phyloP scores from a whole-genome alignment of 2,329 filamentous ascomycete genomes.

The Ramichloridium luteum region DNA sequence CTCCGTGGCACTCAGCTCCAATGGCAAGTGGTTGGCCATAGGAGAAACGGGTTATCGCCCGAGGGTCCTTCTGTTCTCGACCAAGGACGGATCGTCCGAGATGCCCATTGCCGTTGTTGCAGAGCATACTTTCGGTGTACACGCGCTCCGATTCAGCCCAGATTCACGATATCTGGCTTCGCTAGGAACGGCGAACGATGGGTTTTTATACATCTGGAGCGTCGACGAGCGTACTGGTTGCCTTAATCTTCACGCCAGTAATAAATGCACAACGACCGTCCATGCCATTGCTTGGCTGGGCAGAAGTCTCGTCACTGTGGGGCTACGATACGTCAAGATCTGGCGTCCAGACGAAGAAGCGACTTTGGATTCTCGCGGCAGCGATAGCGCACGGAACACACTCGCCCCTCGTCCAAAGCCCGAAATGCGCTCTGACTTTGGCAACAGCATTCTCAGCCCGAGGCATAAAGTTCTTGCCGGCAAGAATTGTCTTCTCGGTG shows the following conservation, averaged over 20 bases:
- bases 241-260: conserved; percentile 69
- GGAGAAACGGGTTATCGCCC: conserved; percentile 92
- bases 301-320: conserved; percentile 68
- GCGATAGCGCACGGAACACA: conserved; percentile 9
- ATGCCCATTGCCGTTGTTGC: conserved; percentile 71
- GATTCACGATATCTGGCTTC: conserved; percentile 81
- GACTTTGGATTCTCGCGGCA: conserved; percentile 10
- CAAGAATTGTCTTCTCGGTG: conserved; percentile 74
- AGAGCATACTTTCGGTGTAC: conserved; percentile 84
- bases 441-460: conserved; percentile 27
- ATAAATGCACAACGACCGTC: conserved; percentile 82
- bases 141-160: conserved; percentile 75
- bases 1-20: conserved; percentile 75
- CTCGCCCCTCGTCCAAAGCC: conserved; percentile 24
- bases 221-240: conserved; percentile 72
- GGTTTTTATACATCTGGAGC: conserved; percentile 84
- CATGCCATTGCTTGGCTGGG: conserved; percentile 87
- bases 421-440: conserved; percentile 20
- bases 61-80: conserved; percentile 77
- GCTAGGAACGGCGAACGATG: conserved; percentile 79
- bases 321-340: conserved; percentile 82
- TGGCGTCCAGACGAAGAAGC: conserved; percentile 68
- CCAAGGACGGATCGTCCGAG: conserved; percentile 64
- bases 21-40: conserved; percentile 77
- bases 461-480: conserved; percentile 63